Evolutionary conservation across 2,329 filamentous ascomycete species (phyloP).

Genomic region (Fusarium goolgardi): DNA sequence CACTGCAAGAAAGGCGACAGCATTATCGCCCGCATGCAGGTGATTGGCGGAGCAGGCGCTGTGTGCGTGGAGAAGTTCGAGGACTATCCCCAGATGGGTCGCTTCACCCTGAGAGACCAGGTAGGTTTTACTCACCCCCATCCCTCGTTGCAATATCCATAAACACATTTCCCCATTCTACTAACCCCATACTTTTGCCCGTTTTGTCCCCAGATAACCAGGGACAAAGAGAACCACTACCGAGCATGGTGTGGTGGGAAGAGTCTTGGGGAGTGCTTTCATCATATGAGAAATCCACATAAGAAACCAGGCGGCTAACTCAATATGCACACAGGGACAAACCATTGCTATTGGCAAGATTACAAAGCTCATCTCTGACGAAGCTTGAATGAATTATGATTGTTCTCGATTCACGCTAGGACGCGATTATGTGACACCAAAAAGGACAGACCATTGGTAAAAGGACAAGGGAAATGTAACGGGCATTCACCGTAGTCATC

Average conservation of each 20-base stretch:
- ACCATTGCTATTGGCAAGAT: constrained; percentile 99
- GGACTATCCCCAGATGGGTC: constrained; percentile 93
- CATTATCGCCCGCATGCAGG: constrained; percentile 92
- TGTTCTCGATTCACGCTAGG: constrained; percentile 14
- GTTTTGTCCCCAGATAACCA: constrained; percentile 10
- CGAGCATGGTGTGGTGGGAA: constrained; percentile 18
- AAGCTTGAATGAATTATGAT: constrained; percentile 45
- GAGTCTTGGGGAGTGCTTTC: constrained; percentile 19
- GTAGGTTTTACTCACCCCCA: constrained; percentile 59
- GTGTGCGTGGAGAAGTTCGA: constrained; percentile 96
- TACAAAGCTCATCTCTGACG: constrained; percentile 78
- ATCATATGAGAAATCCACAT: constrained; percentile 15
- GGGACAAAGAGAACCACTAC: constrained; percentile 9
- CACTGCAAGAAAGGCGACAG: constrained; percentile 85
- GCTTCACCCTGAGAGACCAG: constrained; percentile 90
- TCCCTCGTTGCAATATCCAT: constrained; percentile 1
- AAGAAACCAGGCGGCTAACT: constrained; percentile 45
- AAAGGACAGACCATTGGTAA: constrained; percentile 20
- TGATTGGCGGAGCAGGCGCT: constrained; percentile 84
- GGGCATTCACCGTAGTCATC: constrained; percentile 27
- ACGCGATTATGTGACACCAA: constrained; percentile 13
- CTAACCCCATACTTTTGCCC: constrained; percentile 26
- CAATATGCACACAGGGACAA: constrained; percentile 75
- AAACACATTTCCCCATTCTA: constrained; percentile 8
- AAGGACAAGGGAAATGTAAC: constrained; percentile 26